Base-by-base conservation (phyloP, 202 grass and related monocot species). In the Brachypodium distachyon region DNA sequence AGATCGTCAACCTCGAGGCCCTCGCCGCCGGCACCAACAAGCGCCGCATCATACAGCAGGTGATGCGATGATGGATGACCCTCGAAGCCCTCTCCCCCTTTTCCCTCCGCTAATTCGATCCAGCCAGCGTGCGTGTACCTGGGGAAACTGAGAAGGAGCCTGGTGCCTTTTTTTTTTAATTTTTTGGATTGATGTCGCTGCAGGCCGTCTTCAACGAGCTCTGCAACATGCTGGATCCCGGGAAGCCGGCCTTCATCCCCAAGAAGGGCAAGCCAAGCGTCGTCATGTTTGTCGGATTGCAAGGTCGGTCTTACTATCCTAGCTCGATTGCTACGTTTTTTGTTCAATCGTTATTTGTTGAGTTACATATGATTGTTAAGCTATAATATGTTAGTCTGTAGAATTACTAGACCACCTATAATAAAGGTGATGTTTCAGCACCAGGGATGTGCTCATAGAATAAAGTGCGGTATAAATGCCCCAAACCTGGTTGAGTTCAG, bases 1-100 rank as follows among this genome's bases (percentile, higher is more conserved):
- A 90, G 37, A 99, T 96, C 74, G 92, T 96, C 78, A 96, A 99
- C 82, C 82, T 96, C 31, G 96, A 99, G 63, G 82, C 91, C 56
- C 92, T 96, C 50, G 96, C 96, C 8, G 96, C 92, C 1, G 96
- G 96, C 26, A 91, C 93, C 63, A 99, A 96, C 92, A 99, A 99
- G 81, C 87, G 92, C 13, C 84, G 89, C 51, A 99, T 99, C 77
- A 99, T 99, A 57, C 96, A 96, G 81, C 92, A 99, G 96, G 91
- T 69, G 27, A 12, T 2, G 19, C 50, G n/a, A n/a, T n/a, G n/a
- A n/a, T n/a, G n/a, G n/a, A n/a, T n/a, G n/a, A n/a, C n/a, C n/a
- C n/a, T n/a, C n/a, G n/a, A n/a, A n/a, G 7, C 1, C 61, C 3
- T 3, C 51, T 18, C 39, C 23, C 16, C 39, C 7, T 4, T 64